Conservation (phyloP, 768 basidiomycete genomes). For the Gymnopilus dilepis region DNA sequence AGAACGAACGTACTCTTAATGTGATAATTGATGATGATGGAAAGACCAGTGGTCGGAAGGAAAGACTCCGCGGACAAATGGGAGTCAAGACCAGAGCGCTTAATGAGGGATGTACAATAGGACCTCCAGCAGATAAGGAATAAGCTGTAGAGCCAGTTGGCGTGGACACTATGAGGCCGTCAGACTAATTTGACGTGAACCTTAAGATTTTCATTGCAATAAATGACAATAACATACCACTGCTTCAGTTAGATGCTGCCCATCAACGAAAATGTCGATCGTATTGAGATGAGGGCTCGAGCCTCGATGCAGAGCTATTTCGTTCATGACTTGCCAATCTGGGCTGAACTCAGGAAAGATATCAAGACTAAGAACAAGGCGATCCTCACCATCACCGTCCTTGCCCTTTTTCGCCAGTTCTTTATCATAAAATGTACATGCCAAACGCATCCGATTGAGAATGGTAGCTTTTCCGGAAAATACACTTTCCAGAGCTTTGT, state of each 20-base stretch:
- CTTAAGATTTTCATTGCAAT: conserved; percentile 6
- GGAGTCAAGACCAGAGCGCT: conserved; percentile 92
- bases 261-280: conserved; percentile 93
- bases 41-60: conserved; percentile 90
- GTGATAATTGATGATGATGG: conserved; percentile 82
- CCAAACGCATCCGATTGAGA: conserved; percentile 88
- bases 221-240: conserved; percentile 64
- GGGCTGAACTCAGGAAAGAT: conserved; percentile 11
- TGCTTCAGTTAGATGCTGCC: conserved; percentile 93
- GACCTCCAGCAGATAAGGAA: conserved; percentile 93
- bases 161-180: conserved; percentile 92
- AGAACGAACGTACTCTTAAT: conserved; percentile 57
- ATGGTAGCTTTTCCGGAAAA: conserved; percentile 82
- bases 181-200: conserved; percentile 59
- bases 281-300: conserved; percentile 91
- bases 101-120: conserved; percentile 92
- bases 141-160: conserved; percentile 98
- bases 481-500: conserved; percentile 78
- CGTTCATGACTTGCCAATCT: conserved; percentile 99
- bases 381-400: conserved; percentile 59
- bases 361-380: conserved; percentile 1
- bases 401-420: conserved; percentile 60
- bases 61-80: conserved; percentile 93
- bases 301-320: conserved; percentile 91
- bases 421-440: conserved; percentile 76